Evolutionary conservation across 352 stramenopile genomes (phyloP).

Genomic region (Phytophthora macrochlamydospora): DNA sequence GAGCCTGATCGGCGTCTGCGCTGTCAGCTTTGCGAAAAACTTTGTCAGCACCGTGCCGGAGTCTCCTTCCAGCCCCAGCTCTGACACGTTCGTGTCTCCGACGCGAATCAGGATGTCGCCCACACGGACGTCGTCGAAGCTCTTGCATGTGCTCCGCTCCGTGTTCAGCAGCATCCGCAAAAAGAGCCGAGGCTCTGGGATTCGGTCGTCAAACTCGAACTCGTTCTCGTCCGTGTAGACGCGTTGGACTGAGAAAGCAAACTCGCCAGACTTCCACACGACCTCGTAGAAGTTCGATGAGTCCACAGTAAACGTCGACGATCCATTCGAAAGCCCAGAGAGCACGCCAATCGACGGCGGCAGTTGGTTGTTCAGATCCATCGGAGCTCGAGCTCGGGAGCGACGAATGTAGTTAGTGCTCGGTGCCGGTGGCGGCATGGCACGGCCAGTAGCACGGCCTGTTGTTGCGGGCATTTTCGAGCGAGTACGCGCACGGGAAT

Average conservation of each 20-base stretch:
- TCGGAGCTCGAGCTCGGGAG: conserved; percentile 45
- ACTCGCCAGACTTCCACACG: conserved; percentile 65
- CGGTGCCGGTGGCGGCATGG: conserved; percentile 20
- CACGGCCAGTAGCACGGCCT: conserved; percentile 5
- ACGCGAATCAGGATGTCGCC: conserved; percentile 73
- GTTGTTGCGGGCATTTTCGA: conserved; percentile 29
- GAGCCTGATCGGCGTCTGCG: conserved; percentile 58
- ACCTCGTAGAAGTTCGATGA: conserved; percentile 63
- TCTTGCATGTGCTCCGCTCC: conserved; percentile 68
- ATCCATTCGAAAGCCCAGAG: conserved; percentile 60
- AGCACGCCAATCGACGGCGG: conserved; percentile 66
- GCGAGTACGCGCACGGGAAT: conserved; percentile 27
- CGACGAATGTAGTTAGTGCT: conserved; percentile 37
- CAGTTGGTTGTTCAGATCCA: conserved; percentile 61
- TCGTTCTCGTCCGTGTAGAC: conserved; percentile 62
- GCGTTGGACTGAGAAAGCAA: conserved; percentile 76
- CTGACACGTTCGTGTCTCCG: conserved; percentile 58
- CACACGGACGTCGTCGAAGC: conserved; percentile 62
- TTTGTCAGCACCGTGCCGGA: conserved; percentile 63
- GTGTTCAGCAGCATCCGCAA: conserved; percentile 81
- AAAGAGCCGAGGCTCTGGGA: conserved; percentile 48
- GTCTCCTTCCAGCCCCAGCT: conserved; percentile 57
- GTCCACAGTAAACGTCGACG: conserved; percentile 64
- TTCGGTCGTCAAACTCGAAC: conserved; percentile 45
- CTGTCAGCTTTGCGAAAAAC: conserved; percentile 66